A percentile compares a stretch with the other conserved stretches of the same genome.
phyloP scores from a whole-genome alignment of 257 asterid genomes.

The Solanum dulcamara region DNA sequence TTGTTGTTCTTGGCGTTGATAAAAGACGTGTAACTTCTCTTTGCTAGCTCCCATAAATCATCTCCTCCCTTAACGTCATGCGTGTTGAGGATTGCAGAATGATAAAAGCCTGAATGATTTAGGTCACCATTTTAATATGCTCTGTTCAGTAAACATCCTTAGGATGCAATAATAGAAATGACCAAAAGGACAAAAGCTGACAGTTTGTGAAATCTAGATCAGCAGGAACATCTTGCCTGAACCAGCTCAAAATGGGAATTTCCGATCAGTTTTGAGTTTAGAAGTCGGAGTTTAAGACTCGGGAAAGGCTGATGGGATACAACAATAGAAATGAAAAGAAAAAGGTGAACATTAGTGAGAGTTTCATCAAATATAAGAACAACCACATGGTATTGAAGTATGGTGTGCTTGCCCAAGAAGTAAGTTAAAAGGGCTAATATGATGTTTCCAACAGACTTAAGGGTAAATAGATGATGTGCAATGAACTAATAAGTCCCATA shows the following conservation, averaged over 20 bases:
- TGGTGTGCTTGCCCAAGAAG: not conserved
- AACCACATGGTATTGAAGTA: not conserved
- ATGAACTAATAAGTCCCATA: not conserved
- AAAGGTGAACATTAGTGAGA: not conserved
- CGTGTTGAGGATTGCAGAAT: slow-evolving; percentile 76
- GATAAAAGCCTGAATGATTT: slow-evolving; percentile 58
- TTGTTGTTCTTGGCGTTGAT: slow-evolving; percentile 46
- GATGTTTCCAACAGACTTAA: not conserved
- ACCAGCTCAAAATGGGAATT: not conserved
- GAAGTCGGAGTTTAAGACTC: not conserved
- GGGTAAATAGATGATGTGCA: not conserved
- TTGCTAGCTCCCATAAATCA: slow-evolving; percentile 57
- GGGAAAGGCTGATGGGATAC: slow-evolving; percentile 4
- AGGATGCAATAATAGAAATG: not conserved
- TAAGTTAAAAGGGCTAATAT: not conserved
- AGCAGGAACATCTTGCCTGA: not conserved
- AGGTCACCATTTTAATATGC: not conserved
- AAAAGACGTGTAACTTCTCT: slow-evolving; percentile 41
- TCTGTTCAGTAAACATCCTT: not conserved
- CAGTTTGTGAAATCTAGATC: not conserved
- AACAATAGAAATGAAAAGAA: not conserved
- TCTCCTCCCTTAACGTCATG: slow-evolving; percentile 59
- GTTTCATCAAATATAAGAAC: not conserved
- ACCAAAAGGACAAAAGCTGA: not conserved
- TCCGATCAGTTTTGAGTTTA: not conserved